phyloP scores from a whole-genome alignment of 805 yeast species.

The Teunomyces stri region DNA sequence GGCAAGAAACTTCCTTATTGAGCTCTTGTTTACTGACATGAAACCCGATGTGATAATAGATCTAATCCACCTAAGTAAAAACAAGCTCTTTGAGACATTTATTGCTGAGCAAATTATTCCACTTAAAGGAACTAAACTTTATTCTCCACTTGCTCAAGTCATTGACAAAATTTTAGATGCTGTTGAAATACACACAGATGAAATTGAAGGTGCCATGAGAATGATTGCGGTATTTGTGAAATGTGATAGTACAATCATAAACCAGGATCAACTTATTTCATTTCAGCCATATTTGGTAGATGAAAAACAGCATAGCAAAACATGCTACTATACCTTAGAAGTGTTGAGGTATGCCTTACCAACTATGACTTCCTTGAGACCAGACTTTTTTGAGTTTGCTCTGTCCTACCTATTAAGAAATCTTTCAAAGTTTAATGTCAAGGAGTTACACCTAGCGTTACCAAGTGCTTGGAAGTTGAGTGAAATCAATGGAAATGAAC shows the following conservation, averaged over 20 bases:
- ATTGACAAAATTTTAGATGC: conserved; percentile 35
- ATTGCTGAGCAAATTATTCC: not conserved
- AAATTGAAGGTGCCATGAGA: conserved; percentile 39
- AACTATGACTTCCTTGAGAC: conserved; percentile 43
- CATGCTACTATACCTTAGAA: conserved; percentile 48
- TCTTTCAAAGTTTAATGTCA: conserved; percentile 57
- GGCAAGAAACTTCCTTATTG: conserved; percentile 33
- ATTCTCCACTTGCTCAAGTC: conserved; percentile 12
- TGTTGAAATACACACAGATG: conserved; percentile 27
- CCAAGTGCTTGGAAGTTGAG: conserved; percentile 65
- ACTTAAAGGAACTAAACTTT: not conserved
- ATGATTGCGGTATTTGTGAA: conserved; percentile 57
- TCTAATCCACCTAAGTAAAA: not conserved
- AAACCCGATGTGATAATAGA: not conserved
- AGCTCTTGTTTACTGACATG: conserved; percentile 19
- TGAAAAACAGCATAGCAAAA: conserved; percentile 39
- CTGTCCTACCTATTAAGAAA: conserved; percentile 52
- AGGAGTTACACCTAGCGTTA: conserved; percentile 70
- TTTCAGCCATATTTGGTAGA: conserved; percentile 62
- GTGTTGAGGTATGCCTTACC: conserved; percentile 53
- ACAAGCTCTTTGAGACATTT: conserved; percentile 8
- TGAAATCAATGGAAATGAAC: conserved; percentile 46
- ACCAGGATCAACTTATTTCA: conserved; percentile 63
- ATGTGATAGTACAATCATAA: conserved; percentile 50
- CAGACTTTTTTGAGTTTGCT: conserved; percentile 48